A percentile compares a stretch with the other conserved stretches of the same genome.
Evolutionary conservation across 2,329 filamentous ascomycete genomes (phyloP).

Genomic region (Fonsecaea pedrosoi): DNA sequence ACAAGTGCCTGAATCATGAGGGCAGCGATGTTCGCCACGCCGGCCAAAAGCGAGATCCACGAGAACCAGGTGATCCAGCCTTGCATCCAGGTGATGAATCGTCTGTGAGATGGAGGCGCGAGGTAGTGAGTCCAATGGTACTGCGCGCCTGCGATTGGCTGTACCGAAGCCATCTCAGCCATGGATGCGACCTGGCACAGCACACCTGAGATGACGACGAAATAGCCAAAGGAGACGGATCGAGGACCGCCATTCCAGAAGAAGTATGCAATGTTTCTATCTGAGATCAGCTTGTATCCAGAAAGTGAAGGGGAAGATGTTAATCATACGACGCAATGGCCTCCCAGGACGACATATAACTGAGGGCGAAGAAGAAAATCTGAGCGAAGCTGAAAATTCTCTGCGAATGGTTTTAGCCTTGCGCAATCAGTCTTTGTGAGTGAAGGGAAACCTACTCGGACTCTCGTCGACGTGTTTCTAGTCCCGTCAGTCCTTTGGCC

Average conservation of each 20-base stretch:
- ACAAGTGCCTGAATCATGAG: conserved; percentile 26
- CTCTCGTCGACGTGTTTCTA: conserved; percentile 24
- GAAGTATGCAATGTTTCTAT: conserved; percentile 34
- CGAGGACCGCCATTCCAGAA: conserved; percentile 47
- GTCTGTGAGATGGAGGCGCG: conserved; percentile 42
- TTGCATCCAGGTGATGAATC: conserved; percentile 46
- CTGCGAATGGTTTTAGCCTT: conserved; percentile 22
- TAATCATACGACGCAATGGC: conserved; percentile 37
- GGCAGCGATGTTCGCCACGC: conserved; percentile 44
- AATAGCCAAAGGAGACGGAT: conserved; percentile 44
- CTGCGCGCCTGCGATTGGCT: conserved; percentile 52
- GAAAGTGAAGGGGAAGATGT: neutral
- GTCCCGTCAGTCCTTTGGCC: conserved; percentile 26
- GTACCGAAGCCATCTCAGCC: conserved; percentile 51
- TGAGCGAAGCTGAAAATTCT: conserved; percentile 42
- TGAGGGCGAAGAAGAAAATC: conserved; percentile 43
- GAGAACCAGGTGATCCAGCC: conserved; percentile 54
- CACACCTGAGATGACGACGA: conserved; percentile 22
- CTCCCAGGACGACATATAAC: conserved; percentile 43
- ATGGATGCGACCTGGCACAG: conserved; percentile 44
- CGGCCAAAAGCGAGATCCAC: conserved; percentile 45
- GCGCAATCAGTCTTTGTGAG: neutral
- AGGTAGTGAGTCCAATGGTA: conserved; percentile 52
- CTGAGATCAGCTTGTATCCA: neutral
- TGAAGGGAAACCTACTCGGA: conserved; percentile 21